Conservation (phyloP, 2,329 filamentous ascomycete species). For the Myriangium duriaei region DNA sequence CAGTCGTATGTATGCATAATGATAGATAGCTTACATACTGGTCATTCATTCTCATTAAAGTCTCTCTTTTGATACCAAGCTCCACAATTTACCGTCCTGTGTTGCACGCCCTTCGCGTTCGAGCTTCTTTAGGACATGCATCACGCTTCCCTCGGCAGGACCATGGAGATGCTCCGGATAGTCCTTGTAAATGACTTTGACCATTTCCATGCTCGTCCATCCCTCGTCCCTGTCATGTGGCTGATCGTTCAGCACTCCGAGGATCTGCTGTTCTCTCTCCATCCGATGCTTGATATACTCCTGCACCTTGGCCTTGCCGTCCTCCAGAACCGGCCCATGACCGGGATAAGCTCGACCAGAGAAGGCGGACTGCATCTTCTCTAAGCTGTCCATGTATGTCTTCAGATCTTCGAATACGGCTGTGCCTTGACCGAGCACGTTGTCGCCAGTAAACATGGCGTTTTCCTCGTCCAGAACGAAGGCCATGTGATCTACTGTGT, state of each 20-base stretch:
- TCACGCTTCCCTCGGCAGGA: constrained; percentile 62
- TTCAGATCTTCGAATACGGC: constrained; percentile 70
- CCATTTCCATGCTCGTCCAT: constrained; percentile 68
- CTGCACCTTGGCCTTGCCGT: constrained; percentile 56
- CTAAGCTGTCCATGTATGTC: constrained; percentile 55
- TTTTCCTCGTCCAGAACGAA: constrained; percentile 66
- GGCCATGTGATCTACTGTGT: constrained; percentile 71
- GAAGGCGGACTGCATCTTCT: constrained; percentile 54
- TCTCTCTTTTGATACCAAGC: constrained; percentile 19
- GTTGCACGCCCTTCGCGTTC: constrained; percentile 56
- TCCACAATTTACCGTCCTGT: constrained; percentile 21
- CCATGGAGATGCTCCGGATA: constrained; percentile 62
- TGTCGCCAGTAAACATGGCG: constrained; percentile 80
- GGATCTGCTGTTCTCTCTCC: constrained; percentile 65
- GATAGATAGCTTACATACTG: too few relatives aligned
- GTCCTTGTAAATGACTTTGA: constrained; percentile 75
- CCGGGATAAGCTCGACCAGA: constrained; percentile 68
- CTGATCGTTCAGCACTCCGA: constrained; percentile 45
- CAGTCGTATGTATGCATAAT: too few relatives aligned
- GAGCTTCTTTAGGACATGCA: constrained; percentile 72
- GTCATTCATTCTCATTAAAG: too few relatives aligned
- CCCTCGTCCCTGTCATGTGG: constrained; percentile 17
- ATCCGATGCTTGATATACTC: constrained; percentile 78
- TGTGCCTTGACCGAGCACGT: constrained; percentile 76
- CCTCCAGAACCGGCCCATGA: constrained; percentile 66